Evolutionary conservation across 2,329 filamentous ascomycete genomes (phyloP), one percentile per base, ranked within the genome.

Genomic region (Phoma sp.): DNA sequence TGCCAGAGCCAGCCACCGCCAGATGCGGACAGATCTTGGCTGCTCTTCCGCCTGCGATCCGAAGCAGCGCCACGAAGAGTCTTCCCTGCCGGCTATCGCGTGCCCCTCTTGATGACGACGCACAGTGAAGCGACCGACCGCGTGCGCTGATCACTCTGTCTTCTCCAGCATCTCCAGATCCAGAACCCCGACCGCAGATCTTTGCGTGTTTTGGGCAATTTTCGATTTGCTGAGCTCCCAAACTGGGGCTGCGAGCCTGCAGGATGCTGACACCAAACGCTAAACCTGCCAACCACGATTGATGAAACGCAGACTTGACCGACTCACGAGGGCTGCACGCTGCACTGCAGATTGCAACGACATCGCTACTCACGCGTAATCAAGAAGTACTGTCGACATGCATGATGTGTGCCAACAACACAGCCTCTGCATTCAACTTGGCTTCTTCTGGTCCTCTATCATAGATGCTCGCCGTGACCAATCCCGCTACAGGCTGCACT

Each of bases 111-210:
- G 47, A 56, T 56, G 53, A 56, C 53, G 53, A 56, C 47, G 53
- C 42, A 25, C 38, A 36, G 25, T 22, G 37, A 25, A 41, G 30
- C 23, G 52, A 22, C 36, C 45, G 41, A 23, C 46, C 48, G 49
- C 41, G 52, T 52, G 43, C 43, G 53, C 43, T 14, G 38, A 51
- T 47, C 53, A 27, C 18, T 29, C 25, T 42, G 27, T 18, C 27
- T 47, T 51, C 47, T 52, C 42, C 53, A 51, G 53, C 38, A 44
- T 56, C 53, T 56, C 53, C 53, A 56, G 53, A 56, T 51, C 39
- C 53, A 56, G 53, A 47, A 42, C 48, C 48, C 54, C 54, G 41
- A 49, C 7, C 40, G 47, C 22, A 8, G 54, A 57, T 57, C 48
- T 5, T 40, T 52, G 39, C 54, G 30, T 25, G 42, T 55, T 46